A percentile compares a stretch with the other conserved stretches of the same genome.
These are phyloP conservation scores for Glycine tomentella DNA, from an alignment of 306 rosid species.

Conservation along the genomic window DNA sequence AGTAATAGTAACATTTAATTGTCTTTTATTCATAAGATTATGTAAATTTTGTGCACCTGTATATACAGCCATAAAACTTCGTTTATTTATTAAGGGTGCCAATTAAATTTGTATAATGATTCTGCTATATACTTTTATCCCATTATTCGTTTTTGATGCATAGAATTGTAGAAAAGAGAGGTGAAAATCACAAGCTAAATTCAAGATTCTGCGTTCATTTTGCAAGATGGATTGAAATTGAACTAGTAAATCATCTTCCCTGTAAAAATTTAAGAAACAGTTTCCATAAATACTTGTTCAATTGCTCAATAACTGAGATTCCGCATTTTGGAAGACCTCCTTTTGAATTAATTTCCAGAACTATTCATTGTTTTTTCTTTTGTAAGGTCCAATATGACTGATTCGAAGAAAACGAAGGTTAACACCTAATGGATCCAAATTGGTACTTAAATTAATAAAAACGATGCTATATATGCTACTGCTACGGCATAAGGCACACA, in stretches of 20 bases:
- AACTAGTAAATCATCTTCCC: neutral
- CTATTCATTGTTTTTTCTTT: neutral
- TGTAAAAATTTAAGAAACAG: neutral
- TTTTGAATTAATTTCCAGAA: constrained; percentile 13
- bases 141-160: no score
- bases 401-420: constrained; percentile 11
- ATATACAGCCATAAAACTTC: neutral
- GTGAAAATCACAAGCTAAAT: neutral
- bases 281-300: no score
- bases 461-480: constrained; percentile 9
- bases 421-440: constrained; percentile 45
- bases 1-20: neutral
- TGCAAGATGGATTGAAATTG: neutral
- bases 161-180: neutral
- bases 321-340: constrained; percentile 30
- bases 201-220: neutral
- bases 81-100: no score
- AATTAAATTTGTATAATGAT: no score
- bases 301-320: constrained; percentile 37
- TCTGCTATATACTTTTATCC: no score
- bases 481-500: constrained; percentile 39
- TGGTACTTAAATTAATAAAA: neutral
- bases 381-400: constrained; percentile 32
- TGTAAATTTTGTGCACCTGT: neutral
- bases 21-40: neutral